A percentile compares a stretch with the other conserved stretches of the same genome.
Evolutionary conservation across 2,329 filamentous ascomycete genomes (phyloP).

Genomic region (Venturiaceae sp.): DNA sequence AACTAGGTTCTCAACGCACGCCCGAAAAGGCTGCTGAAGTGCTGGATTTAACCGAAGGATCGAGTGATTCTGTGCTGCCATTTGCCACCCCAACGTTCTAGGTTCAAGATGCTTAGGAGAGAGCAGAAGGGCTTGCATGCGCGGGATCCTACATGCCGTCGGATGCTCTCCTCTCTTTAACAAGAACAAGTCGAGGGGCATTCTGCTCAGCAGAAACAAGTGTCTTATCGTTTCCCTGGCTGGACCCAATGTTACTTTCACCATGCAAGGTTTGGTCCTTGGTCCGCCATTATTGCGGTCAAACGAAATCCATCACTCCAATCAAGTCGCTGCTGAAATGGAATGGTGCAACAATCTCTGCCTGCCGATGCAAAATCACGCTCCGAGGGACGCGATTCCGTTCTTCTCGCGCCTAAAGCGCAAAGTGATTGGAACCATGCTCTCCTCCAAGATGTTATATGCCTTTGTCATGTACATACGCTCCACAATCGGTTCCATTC

Average conservation of each 20-base stretch:
- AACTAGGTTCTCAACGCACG: not conserved
- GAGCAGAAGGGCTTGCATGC: not conserved
- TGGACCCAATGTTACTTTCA: not conserved
- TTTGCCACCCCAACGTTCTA: not conserved
- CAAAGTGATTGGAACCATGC: no score
- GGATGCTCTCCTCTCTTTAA: not conserved
- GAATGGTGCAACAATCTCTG: not conserved
- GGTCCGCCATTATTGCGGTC: no score
- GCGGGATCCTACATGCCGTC: not conserved
- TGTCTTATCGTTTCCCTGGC: not conserved
- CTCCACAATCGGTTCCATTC: no score
- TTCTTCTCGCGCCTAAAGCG: no score
- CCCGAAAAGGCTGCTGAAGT: not conserved
- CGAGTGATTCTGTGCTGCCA: no score
- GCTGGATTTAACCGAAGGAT: no score
- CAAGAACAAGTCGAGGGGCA: not conserved
- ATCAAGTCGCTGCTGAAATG: not conserved
- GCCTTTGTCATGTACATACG: no score
- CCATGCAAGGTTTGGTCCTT: not conserved
- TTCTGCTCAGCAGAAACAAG: not conserved
- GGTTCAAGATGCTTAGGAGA: not conserved
- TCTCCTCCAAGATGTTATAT: no score
- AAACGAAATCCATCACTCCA: not conserved
- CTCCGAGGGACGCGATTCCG: no score
- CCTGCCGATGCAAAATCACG: no score